phyloP scores from a whole-genome alignment of 805 yeast genomes.

The Candida chauliodis region DNA sequence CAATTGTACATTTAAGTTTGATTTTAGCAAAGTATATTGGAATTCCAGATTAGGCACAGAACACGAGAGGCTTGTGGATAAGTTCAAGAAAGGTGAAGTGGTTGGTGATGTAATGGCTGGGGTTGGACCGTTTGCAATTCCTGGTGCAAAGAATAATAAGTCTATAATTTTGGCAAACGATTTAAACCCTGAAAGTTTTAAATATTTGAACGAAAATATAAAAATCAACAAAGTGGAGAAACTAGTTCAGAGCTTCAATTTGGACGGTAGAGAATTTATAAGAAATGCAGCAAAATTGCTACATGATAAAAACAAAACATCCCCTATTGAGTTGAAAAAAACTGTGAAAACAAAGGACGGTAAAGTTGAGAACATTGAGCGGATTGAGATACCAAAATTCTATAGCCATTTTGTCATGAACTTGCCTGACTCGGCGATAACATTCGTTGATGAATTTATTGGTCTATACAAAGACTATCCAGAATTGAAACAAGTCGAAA shows the following conservation, averaged over 20 bases:
- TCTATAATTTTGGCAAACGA: constrained; percentile 83
- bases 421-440: constrained; percentile 88
- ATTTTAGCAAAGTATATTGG: constrained; percentile 95
- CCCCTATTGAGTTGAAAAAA: constrained; percentile 33
- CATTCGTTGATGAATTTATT: constrained; percentile 70
- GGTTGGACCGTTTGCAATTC: constrained; percentile 96
- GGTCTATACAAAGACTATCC: constrained; percentile 58
- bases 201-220: constrained; percentile 65
- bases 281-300: constrained; percentile 52
- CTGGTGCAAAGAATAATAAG: constrained; percentile 83
- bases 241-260: constrained; percentile 61
- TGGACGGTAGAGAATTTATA: constrained; percentile 84
- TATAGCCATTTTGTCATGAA: constrained; percentile 87
- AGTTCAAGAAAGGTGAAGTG: constrained; percentile 62
- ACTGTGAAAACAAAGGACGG: constrained; percentile 31
- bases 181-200: constrained; percentile 81
- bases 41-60: constrained; percentile 92
- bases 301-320: constrained; percentile 27
- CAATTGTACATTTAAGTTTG: constrained; percentile 80
- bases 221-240: constrained; percentile 55
- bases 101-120: constrained; percentile 98
- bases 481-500: constrained; percentile 34
- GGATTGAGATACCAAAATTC: constrained; percentile 46
- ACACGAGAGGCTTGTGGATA: constrained; percentile 73
- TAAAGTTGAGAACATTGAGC: constrained; percentile 12